Conservation (phyloP, 2,329 filamentous ascomycete genomes). For the Fusarium graminum region DNA sequence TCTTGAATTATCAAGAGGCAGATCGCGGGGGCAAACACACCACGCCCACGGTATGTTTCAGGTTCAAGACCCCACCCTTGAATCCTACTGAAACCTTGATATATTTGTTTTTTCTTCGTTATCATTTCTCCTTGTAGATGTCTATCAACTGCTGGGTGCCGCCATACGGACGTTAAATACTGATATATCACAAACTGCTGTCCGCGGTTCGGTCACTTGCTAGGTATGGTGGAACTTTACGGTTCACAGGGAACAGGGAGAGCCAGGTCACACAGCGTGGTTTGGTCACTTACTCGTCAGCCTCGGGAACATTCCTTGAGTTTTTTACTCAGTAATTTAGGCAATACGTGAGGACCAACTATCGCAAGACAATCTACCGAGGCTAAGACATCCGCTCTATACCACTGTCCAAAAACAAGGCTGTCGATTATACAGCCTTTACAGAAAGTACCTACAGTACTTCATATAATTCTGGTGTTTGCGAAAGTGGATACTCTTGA, state of each 20-base stretch:
- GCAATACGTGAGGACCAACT: constrained; percentile 9
- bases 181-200: not conserved
- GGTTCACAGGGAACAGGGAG: not conserved
- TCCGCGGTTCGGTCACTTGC: not conserved
- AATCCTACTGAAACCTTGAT: constrained; percentile 25
- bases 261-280: not conserved
- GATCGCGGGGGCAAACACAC: constrained; percentile 39
- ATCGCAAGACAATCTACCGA: constrained; percentile 18
- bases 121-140: constrained; percentile 4
- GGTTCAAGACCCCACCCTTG: constrained; percentile 34
- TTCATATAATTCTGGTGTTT: not conserved
- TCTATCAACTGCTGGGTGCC: not conserved
- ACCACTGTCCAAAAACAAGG: constrained; percentile 3
- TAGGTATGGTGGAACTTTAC: not conserved
- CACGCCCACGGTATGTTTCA: constrained; percentile 46
- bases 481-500: constrained; percentile 1
- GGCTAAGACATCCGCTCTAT: constrained; percentile 15
- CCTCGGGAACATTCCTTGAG: constrained; percentile 18
- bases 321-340: not conserved
- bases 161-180: not conserved
- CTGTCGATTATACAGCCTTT: not conserved
- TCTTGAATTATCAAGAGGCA: constrained; percentile 36
- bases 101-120: constrained; percentile 19
- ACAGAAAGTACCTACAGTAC: too few relatives aligned
- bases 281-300: constrained; percentile 21